These are phyloP conservation scores for Aspergillus novoparasiticus DNA, from an alignment of 2,329 filamentous ascomycete species.

Conservation along the genomic window DNA sequence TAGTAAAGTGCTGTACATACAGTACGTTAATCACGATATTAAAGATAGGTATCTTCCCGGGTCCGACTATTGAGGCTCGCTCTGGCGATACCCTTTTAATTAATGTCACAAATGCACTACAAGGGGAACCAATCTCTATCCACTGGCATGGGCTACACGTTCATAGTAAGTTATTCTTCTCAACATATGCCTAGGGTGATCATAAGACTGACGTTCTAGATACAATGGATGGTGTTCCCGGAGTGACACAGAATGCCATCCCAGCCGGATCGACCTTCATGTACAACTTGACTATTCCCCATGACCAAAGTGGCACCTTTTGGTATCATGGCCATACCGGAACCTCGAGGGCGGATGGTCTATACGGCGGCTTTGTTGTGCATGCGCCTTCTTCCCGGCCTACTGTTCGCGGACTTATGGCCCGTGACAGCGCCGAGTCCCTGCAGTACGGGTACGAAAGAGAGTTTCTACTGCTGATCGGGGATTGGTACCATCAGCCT, in stretches of 20 bases:
- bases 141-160: conserved; percentile 54
- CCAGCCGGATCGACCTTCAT: conserved; percentile 55
- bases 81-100: conserved; percentile 51
- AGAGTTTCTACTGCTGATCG: conserved; percentile 50
- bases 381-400: conserved; percentile 39
- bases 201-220: conserved; percentile 20
- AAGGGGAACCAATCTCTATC: conserved; percentile 44
- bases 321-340: conserved; percentile 55
- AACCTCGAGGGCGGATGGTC: conserved; percentile 47
- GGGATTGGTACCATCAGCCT: conserved; percentile 54
- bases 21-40: neutral
- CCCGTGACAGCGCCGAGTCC: conserved; percentile 5
- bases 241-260: conserved; percentile 69
- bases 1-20: neutral
- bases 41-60: conserved; percentile 46
- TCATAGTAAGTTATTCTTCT: conserved; percentile 29
- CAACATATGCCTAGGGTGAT: neutral
- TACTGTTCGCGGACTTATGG: conserved; percentile 21
- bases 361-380: conserved; percentile 53
- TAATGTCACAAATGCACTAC: conserved; percentile 45
- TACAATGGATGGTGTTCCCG: conserved; percentile 68
- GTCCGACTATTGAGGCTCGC: conserved; percentile 53
- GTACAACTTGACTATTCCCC: conserved; percentile 45
- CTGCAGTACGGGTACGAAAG: conserved; percentile 34
- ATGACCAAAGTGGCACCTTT: conserved; percentile 47